Evolutionary conservation across 805 yeast species (phyloP), one percentile per base, ranked within the genome.

Genomic region (Wickerhamiella musiphila): DNA sequence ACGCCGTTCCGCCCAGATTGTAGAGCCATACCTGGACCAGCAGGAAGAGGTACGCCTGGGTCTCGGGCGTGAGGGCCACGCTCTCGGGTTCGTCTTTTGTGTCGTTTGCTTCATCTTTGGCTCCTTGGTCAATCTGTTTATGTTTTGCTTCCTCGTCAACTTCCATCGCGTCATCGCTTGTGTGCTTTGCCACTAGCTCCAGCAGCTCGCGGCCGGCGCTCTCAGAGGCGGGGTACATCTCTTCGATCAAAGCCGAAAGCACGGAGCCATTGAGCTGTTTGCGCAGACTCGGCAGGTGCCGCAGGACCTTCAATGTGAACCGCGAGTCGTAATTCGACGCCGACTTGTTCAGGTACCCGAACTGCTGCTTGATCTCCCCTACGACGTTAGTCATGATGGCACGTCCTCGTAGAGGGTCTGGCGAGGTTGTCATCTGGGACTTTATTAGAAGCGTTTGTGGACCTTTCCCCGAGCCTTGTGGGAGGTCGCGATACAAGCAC

Each of bases 321-420:
- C 95, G 70, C 43, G 93, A 79, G 54, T 90, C 98, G 51, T 73
- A 71, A 34, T 71, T 70, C 28, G 68, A 52, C 8, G 75, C 75
- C 3, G 84, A 75, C 54, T 74, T 74, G 31, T 60, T 60, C 33
- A 72, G 56, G 32, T 66, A 60, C 27, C 56, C 56, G 42, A 70
- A 66, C 40, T 51, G 46, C 35, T 52, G 56, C 32, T 46, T 45
- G 40, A 57, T 48, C 29, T 57, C 60, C 20, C 27, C 35, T 20
- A 30, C 31, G 15, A 31, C 28, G 31, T 31, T 31, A 31, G 34
- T 31, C 34, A 31, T 31, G 30, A 26, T 15, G 23, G 7, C 13
- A 19, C n/a, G n/a, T n/a, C n/a, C n/a, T n/a, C n/a, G n/a, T n/a
- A n/a, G n/a, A n/a, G n/a, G n/a, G n/a, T n/a, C n/a, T n/a, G n/a